Conservation (phyloP, 108 stramenopile genomes). For the Nitzschia sp. region DNA sequence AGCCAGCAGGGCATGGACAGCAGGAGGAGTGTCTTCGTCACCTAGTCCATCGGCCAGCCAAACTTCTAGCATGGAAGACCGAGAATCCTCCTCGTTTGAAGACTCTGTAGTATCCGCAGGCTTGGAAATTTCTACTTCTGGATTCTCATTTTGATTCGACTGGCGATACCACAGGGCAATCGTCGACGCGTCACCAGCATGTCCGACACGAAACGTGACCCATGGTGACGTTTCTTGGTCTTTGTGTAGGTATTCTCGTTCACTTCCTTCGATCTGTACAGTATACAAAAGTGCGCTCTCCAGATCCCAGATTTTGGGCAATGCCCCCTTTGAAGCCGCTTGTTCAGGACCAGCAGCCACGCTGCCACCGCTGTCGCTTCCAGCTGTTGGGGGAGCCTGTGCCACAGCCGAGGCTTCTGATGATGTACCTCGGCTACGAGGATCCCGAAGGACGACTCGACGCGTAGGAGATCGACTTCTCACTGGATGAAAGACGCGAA, state of each 20-base stretch:
- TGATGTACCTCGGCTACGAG: background rate
- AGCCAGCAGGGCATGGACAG: constrained; percentile 34
- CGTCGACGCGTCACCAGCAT: constrained; percentile 46
- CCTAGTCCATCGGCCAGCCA: constrained; percentile 49
- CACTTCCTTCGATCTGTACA: background rate
- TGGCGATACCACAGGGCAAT: constrained; percentile 41
- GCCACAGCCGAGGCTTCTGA: background rate
- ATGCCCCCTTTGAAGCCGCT: background rate
- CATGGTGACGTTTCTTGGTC: constrained; percentile 15
- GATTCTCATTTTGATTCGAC: constrained; percentile 11
- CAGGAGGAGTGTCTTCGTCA: constrained; percentile 45
- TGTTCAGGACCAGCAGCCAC: background rate
- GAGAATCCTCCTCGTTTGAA: constrained; percentile 11
- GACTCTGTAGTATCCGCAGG: background rate
- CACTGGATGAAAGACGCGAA: background rate
- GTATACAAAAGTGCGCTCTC: constrained; percentile 26
- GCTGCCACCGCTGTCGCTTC: background rate
- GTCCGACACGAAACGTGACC: constrained; percentile 45
- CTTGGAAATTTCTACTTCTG: constrained; percentile 19
- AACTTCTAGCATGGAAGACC: constrained; percentile 29
- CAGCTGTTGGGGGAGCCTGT: background rate
- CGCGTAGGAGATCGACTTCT: background rate
- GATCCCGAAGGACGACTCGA: background rate
- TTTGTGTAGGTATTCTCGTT: constrained; percentile 1
- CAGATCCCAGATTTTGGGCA: constrained; percentile 29